Evolutionary conservation across 176 grass and related monocot genomes (phyloP).

Genomic region (Oryza australiensis): DNA sequence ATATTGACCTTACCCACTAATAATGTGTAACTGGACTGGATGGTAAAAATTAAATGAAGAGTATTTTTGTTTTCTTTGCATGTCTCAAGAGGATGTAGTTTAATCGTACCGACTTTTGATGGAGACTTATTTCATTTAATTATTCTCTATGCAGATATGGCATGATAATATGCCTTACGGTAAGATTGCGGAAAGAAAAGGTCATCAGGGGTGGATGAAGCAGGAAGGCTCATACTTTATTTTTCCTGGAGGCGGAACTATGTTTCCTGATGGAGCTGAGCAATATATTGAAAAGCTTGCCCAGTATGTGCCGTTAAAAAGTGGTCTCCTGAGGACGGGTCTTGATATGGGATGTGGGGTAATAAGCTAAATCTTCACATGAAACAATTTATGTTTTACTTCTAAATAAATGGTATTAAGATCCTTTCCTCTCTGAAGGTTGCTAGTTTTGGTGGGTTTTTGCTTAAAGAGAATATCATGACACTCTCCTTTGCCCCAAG

Average conservation of each 20-base stretch:
- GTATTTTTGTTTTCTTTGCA: background rate
- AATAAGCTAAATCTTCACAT: constrained; percentile 42
- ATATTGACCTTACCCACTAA: background rate
- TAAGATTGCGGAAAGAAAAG: constrained; percentile 96
- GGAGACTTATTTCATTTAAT: background rate
- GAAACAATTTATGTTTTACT: background rate
- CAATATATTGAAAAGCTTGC: constrained; percentile 76
- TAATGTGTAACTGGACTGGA: background rate
- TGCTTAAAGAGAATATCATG: constrained; percentile 82
- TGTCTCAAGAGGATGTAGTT: background rate
- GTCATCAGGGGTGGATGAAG: constrained; percentile 97
- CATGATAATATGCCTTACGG: constrained; percentile 94
- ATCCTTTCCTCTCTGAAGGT: constrained; percentile 61
- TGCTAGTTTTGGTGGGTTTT: constrained; percentile 91
- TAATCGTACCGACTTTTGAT: background rate
- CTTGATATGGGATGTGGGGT: constrained; percentile 98
- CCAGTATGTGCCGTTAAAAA: constrained; percentile 66
- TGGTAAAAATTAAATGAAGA: background rate
- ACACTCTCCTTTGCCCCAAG: constrained; percentile 94
- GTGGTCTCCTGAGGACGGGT: constrained; percentile 67
- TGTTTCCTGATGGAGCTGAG: constrained; percentile 88
- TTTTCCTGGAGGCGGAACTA: constrained; percentile 91
- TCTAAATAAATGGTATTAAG: background rate
- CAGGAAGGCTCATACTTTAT: constrained; percentile 76
- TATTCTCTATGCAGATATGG: constrained; percentile 72